These are phyloP conservation scores for Colletotrichum sp. DNA, from an alignment of 2,329 filamentous ascomycete species.

Conservation along the genomic window DNA sequence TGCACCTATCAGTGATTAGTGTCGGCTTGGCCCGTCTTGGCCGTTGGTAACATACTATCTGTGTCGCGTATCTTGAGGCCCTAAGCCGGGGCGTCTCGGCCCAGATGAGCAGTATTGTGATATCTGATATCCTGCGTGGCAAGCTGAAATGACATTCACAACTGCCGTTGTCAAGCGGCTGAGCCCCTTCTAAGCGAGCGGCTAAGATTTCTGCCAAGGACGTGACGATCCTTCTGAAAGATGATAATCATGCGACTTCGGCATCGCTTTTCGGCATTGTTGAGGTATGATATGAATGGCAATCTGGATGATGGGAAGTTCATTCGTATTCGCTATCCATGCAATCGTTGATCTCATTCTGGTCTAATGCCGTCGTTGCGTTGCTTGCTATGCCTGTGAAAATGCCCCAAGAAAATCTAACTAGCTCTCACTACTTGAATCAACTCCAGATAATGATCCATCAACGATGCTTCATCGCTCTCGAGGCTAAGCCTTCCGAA, in stretches of 20 bases:
- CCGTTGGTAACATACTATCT: neutral
- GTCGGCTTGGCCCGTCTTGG: neutral
- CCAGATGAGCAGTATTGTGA: neutral
- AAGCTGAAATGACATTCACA: neutral
- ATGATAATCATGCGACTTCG: neutral
- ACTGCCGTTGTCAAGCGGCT: neutral
- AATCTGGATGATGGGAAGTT: neutral
- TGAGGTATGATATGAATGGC: neutral
- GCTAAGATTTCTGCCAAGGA: neutral
- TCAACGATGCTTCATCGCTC: neutral
- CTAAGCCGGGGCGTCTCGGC: neutral
- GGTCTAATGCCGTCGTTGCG: neutral
- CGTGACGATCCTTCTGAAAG: neutral
- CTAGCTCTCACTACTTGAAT: neutral
- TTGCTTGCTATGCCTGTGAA: neutral
- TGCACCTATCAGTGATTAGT: neutral
- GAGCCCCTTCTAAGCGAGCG: neutral
- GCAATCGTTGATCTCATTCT: neutral
- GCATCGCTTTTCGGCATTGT: neutral
- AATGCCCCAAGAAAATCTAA: neutral
- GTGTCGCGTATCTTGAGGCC: neutral
- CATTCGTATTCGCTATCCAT: neutral
- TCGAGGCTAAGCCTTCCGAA: constrained; percentile 4
- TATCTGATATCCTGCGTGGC: neutral
- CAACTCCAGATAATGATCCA: constrained; percentile 10